Conservation (phyloP, 73 alveolate species). For the Paramecium pentaurelia region DNA sequence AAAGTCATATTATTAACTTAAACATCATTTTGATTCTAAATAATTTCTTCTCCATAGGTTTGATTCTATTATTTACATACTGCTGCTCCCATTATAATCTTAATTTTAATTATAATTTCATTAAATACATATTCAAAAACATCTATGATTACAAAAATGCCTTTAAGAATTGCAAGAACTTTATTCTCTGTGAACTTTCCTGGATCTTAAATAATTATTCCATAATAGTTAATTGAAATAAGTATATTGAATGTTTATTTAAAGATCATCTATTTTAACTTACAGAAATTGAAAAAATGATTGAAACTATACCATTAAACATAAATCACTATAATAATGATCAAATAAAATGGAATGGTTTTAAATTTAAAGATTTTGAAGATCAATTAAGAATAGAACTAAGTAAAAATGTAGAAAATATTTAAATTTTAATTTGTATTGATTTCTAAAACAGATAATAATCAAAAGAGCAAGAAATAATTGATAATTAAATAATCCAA, state of each 20-base stretch:
- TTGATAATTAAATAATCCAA: not conserved
- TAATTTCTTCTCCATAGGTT: not conserved
- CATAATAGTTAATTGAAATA: not conserved
- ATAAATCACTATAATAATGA: not conserved
- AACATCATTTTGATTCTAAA: not conserved
- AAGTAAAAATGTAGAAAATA: constrained; percentile 40
- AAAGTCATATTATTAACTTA: not conserved
- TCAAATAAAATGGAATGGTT: constrained; percentile 11
- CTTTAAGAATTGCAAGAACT: not conserved
- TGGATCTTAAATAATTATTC: not conserved
- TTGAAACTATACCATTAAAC: not conserved
- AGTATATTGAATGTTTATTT: not conserved
- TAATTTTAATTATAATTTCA: not conserved
- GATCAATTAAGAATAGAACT: constrained; percentile 19
- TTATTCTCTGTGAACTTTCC: not conserved
- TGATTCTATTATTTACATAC: not conserved
- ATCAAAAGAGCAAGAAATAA: not conserved
- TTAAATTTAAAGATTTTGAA: not conserved
- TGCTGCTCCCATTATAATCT: not conserved
- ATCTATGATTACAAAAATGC: not conserved
- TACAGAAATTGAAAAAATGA: not conserved
- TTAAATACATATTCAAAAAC: not conserved
- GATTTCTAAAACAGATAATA: constrained; percentile 9
- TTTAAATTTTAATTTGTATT: constrained; percentile 11
- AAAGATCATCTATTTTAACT: not conserved